A percentile compares a stretch with the other conserved stretches of the same genome.
Conservation (phyloP, 2,329 filamentous ascomycete species). For the Penicillium sclerotiorum region DNA sequence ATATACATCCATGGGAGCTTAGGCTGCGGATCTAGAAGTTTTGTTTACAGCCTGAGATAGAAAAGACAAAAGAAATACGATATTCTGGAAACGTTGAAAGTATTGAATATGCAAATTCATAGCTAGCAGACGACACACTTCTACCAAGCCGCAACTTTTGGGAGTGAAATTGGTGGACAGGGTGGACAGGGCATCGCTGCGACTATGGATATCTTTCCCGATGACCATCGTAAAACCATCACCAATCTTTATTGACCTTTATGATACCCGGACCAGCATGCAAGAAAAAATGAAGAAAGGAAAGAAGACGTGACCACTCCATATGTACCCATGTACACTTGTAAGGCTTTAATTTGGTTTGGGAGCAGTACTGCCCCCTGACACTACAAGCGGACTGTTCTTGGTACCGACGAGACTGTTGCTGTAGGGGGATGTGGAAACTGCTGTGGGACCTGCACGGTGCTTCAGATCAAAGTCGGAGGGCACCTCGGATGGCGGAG, state of each 20-base stretch:
- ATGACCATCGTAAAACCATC: neutral
- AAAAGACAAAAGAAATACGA: neutral
- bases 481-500: slow-evolving; percentile 50
- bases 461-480: slow-evolving; percentile 46
- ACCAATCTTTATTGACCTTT: slow-evolving; percentile 1
- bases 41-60: neutral
- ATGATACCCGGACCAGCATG: neutral
- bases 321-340: no score
- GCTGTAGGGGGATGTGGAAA: slow-evolving; percentile 25
- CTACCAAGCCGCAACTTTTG: neutral
- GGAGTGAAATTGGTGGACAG: slow-evolving; percentile 14
- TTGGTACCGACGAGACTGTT: slow-evolving; percentile 27
- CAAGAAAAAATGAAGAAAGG: neutral
- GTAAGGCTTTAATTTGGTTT: slow-evolving; percentile 28
- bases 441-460: slow-evolving; percentile 26
- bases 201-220: neutral
- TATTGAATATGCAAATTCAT: slow-evolving; percentile 11
- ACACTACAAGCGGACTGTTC: slow-evolving; percentile 44
- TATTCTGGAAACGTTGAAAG: neutral
- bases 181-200: slow-evolving; percentile 9
- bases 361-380: slow-evolving; percentile 34
- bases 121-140: slow-evolving; percentile 11
- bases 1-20: no score
- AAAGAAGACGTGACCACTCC: no score
- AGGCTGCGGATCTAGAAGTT: no score